Evolutionary conservation across 2,329 filamentous ascomycete species (phyloP), one percentile per base, ranked within the genome.

Genomic region (Aspergillus tamarii): DNA sequence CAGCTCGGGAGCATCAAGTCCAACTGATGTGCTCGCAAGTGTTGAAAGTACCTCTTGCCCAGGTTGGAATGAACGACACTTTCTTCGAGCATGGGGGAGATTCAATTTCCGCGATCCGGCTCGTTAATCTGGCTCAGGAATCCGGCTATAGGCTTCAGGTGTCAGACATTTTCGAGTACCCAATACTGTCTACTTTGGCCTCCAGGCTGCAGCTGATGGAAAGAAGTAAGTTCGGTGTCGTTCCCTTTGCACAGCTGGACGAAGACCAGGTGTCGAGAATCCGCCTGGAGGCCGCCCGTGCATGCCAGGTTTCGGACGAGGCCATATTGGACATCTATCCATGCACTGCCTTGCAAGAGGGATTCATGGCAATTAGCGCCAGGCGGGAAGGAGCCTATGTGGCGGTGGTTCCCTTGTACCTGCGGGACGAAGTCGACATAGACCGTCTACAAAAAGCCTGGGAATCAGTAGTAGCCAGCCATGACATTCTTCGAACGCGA

Each of bases 121-220:
- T 48, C 55, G 63, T 64, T 21, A 59, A 65, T 10, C 28, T 48
- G 23, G 50, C 58, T 9, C 34, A 41, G 5, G 26, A 56, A 14
- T 50, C 66, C n/a, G 70, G 68, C 4, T 59, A 66, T 34, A 50
- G 19, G 10, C 41, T 74, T 28, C 69, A 68, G 5, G 69, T 74
- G 16, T 60, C 69, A 9, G 66, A 74, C 28, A 64, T 73, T 4
- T 73, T 74, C 59, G 48, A 59, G 19, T 23, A 66, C 53, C 68
- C 64, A 28, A 60, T 73, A 6, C 63, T 82, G 5, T 36, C 72
- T 59, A 83, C 85, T 48, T 83, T 87, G 77, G 84, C 85, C 8
- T 41, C 39, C 3, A 41, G 39, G 39, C 36, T 9, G 11, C 16
- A 21, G 10, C 10, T 39, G 32, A 34, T 8, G 32, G 32, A 34